phyloP scores from a whole-genome alignment of 768 basidiomycete genomes.

The Boletus sp. region DNA sequence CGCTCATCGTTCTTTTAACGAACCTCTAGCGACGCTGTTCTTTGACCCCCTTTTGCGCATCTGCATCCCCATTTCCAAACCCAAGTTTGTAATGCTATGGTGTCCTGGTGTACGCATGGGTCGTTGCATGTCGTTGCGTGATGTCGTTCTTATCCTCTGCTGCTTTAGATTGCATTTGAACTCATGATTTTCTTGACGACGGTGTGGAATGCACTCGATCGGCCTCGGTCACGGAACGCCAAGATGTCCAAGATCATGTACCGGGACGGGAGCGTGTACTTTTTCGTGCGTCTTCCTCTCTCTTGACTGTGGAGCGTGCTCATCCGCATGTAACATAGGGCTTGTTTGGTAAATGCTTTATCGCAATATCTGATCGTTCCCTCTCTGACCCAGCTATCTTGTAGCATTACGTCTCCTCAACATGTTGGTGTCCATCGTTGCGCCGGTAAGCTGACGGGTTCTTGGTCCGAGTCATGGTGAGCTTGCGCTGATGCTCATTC shows the following conservation, averaged over 20 bases:
- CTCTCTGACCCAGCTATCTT: not conserved
- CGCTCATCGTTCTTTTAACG: too few relatives aligned
- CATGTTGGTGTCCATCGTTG: conserved; percentile 16
- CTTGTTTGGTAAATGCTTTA: conserved; percentile 21
- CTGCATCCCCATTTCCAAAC: conserved; percentile 22
- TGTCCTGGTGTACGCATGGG: conserved; percentile 25
- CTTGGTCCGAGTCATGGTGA: too few relatives aligned
- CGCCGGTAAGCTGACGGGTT: conserved; percentile 20
- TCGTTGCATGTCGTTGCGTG: not conserved
- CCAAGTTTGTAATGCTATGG: conserved; percentile 28
- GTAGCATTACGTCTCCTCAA: conserved; percentile 25
- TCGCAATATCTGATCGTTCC: not conserved
- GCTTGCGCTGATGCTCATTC: not conserved
- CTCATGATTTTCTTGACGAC: conserved; percentile 29
- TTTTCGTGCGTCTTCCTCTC: conserved; percentile 20
- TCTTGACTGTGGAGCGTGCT: not conserved
- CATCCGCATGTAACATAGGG: conserved; percentile 7
- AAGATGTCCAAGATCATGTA: conserved; percentile 28
- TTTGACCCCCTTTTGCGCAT: conserved; percentile 11
- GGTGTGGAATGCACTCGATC: conserved; percentile 31
- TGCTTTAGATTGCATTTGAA: conserved; percentile 32
- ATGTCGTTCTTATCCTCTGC: too few relatives aligned
- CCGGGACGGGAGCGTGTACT: conserved; percentile 28
- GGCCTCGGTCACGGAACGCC: conserved; percentile 16
- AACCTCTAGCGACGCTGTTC: conserved; percentile 15